Evolutionary conservation across 2,329 filamentous ascomycete species (phyloP).

Genomic region (Lachnellula suecica): DNA sequence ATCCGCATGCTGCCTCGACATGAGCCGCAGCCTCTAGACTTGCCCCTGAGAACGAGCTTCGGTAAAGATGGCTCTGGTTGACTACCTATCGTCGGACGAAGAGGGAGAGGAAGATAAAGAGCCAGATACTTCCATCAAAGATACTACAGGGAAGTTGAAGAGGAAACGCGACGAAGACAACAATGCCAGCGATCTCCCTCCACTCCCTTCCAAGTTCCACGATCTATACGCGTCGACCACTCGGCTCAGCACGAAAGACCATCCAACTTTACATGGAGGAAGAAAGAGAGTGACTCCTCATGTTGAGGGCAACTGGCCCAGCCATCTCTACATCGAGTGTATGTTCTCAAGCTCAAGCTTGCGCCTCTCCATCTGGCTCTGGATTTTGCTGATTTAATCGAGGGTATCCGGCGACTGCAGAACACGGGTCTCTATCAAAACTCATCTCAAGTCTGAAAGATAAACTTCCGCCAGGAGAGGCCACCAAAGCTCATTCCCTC

Average conservation of each 20-base stretch:
- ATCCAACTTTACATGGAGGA: conserved; percentile 82
- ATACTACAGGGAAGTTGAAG: conserved; percentile 35
- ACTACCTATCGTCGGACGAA: conserved; percentile 58
- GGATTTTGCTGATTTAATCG: conserved; percentile 23
- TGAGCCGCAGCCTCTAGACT: no score
- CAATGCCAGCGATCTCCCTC: conserved; percentile 50
- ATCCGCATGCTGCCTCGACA: no score
- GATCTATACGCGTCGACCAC: conserved; percentile 86
- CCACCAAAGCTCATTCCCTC: conserved; percentile 59
- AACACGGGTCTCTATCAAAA: conserved; percentile 46
- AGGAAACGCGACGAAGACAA: conserved; percentile 29
- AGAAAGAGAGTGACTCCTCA: conserved; percentile 82
- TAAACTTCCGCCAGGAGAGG: conserved; percentile 5
- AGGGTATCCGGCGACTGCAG: conserved; percentile 54
- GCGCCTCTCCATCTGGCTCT: neutral
- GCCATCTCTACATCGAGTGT: conserved; percentile 93
- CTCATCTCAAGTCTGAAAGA: conserved; percentile 41
- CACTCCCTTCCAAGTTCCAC: conserved; percentile 78
- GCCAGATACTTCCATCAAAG: conserved; percentile 8
- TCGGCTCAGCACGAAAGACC: conserved; percentile 74
- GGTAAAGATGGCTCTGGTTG: conserved; percentile 65
- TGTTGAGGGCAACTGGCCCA: conserved; percentile 87
- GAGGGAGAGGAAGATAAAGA: conserved; percentile 24
- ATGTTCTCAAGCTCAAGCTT: conserved; percentile 42
- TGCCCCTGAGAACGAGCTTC: no score